phyloP scores from a whole-genome alignment of 129 eudicot species.

The Centella asiatica region DNA sequence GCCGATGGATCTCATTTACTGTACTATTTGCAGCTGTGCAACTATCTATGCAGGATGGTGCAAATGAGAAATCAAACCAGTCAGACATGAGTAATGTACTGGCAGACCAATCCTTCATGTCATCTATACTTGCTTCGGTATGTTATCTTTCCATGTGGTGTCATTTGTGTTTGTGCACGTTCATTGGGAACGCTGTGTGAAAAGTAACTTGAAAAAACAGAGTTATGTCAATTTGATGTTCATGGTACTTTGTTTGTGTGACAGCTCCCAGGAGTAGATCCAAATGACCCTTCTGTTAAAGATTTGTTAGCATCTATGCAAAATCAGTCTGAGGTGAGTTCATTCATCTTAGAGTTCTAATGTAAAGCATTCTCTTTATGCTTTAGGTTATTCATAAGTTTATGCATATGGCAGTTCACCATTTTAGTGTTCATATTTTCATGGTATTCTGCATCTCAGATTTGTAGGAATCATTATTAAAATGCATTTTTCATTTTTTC shows the following conservation, averaged over 20 bases:
- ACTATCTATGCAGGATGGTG: conserved; percentile 67
- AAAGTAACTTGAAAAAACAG: not conserved
- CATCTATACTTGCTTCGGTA: conserved; percentile 83
- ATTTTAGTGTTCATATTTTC: too few relatives aligned
- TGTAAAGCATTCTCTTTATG: too few relatives aligned
- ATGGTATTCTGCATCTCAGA: too few relatives aligned
- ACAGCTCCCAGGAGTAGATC: conserved; percentile 99
- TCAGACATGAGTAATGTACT: conserved; percentile 73
- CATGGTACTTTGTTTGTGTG: conserved; percentile 10
- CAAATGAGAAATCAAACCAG: conserved; percentile 53
- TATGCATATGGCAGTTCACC: too few relatives aligned
- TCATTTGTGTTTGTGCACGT: too few relatives aligned
- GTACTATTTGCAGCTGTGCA: conserved; percentile 61
- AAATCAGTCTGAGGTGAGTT: conserved; percentile 69
- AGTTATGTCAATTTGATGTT: not conserved
- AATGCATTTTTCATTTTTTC: too few relatives aligned
- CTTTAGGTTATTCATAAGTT: too few relatives aligned
- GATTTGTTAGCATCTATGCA: conserved; percentile 97
- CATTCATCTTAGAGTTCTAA: not conserved
- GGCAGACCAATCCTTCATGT: conserved; percentile 83
- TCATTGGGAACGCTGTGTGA: too few relatives aligned
- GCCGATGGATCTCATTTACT: not conserved
- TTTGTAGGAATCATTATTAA: too few relatives aligned
- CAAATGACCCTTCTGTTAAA: conserved; percentile 86
- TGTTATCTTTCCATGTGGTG: too few relatives aligned